Evolutionary conservation across 495 filamentous ascomycete species (phyloP), one percentile per base, ranked within the genome.

Genomic region (Staphylotrichum tortipilum): DNA sequence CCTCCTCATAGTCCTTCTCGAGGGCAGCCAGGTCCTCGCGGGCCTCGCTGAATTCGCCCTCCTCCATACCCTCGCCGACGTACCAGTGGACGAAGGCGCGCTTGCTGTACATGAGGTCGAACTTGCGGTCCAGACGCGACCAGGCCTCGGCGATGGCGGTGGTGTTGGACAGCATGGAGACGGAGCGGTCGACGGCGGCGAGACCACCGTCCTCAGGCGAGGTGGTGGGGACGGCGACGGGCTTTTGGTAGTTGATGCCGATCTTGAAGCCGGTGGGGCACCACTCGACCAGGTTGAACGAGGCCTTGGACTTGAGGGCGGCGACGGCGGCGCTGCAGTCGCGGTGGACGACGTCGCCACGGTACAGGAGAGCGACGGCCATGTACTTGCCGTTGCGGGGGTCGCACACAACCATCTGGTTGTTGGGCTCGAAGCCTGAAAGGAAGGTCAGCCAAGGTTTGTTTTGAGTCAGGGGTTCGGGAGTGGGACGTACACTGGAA

Each of bases 31-130:
- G 73, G 64, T 94, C 88, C 75, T 94, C 88, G 46, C 88, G 80
- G 39, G 88, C 88, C 74, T 94, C 88, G 49, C 80, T 84, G 72
- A 94, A 94, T 71, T 94, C 88, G 56, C 88, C 88, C 66, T 94
- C 88, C 75, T 94, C 88, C 88, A 94, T 94, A 71, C 88, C 88
- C 71, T 94, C 88, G 59, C 88, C 88, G 38, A 94, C 88, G 61
- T 94, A 94, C 88, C 88, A 94, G 69, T 94, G 88, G 14, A 94
- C 88, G 63, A 94, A 94, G 35, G 88, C 88, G 59, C 88, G 86
- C 80, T 94, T 94, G 72, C 80, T 86, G 75, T 95, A 94, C 89
- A 95, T 95, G 55, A 95, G 85, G 59, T 95, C 89, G 70, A 95
- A 95, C 71, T 95, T 95, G 75, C 88, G 81, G 68, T 91, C 86